phyloP scores from a whole-genome alignment of 139 green algal species.

The Chlorella sp. region DNA sequence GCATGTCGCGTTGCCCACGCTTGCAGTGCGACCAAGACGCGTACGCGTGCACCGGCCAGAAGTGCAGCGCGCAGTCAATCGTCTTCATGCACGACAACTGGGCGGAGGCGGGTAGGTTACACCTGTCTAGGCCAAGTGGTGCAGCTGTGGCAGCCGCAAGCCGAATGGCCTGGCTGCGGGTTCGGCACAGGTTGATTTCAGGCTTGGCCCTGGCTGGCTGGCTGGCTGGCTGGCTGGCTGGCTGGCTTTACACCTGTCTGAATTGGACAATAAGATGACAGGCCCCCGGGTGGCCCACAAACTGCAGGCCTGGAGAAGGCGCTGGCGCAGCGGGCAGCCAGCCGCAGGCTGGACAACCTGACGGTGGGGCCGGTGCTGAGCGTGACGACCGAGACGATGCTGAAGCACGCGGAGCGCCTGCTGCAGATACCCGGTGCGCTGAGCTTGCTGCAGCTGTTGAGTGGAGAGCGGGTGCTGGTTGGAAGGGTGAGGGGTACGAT shows the following conservation, averaged over 20 bases:
- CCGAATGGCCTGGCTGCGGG: too few relatives aligned
- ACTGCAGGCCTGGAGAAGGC: constrained; percentile 74
- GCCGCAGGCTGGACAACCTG: constrained; percentile 83
- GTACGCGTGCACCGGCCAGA: constrained; percentile 95
- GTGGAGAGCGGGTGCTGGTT: neutral
- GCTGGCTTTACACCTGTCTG: too few relatives aligned
- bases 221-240: too few relatives aligned
- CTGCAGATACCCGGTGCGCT: constrained; percentile 80
- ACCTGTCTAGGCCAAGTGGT: too few relatives aligned
- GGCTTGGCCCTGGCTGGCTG: too few relatives aligned
- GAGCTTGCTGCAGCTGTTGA: too few relatives aligned
- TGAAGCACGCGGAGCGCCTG: constrained; percentile 80
- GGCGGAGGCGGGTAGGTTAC: constrained; percentile 41
- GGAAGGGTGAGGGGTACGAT: too few relatives aligned
- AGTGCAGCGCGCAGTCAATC: constrained; percentile 97
- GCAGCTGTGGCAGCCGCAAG: too few relatives aligned
- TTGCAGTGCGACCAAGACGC: constrained; percentile 98
- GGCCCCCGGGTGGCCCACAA: too few relatives aligned
- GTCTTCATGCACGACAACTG: constrained; percentile 92
- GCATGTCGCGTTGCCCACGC: too few relatives aligned
- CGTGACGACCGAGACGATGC: constrained; percentile 87
- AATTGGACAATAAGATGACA: too few relatives aligned
- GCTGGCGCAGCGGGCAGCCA: constrained; percentile 62
- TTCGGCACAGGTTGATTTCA: too few relatives aligned
- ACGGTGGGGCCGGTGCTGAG: constrained; percentile 93